These are phyloP conservation scores for Coemansia sp. DNA, from an alignment of 192 early-diverging fungal species.

Conservation along the genomic window DNA sequence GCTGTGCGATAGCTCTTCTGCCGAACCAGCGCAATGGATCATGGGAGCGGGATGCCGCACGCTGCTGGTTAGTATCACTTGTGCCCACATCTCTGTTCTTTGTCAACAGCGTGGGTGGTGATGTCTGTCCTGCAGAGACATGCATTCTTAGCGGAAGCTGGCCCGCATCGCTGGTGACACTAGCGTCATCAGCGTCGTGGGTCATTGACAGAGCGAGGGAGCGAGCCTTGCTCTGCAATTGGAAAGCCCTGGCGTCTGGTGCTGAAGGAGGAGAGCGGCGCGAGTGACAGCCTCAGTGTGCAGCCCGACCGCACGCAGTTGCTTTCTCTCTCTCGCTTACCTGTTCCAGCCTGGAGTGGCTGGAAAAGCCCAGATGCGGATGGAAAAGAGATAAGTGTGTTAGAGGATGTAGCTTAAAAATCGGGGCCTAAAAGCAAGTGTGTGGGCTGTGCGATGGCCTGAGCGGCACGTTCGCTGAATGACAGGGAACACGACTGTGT, in stretches of 20 bases:
- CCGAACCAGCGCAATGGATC: not conserved
- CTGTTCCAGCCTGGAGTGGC: not conserved
- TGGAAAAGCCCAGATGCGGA: not conserved
- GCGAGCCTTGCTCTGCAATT: too few relatives aligned
- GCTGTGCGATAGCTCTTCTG: not conserved
- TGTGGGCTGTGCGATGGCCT: too few relatives aligned
- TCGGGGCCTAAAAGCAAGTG: too few relatives aligned
- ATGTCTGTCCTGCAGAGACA: too few relatives aligned
- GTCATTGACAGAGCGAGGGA: not conserved
- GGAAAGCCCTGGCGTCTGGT: not conserved
- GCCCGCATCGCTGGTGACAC: not conserved
- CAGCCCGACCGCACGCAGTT: not conserved
- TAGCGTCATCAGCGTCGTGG: not conserved
- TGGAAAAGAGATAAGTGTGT: not conserved
- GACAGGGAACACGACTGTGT: too few relatives aligned
- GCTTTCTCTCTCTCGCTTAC: not conserved
- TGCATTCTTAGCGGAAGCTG: not conserved
- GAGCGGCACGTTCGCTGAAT: too few relatives aligned
- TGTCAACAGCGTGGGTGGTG: not conserved
- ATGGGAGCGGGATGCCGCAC: not conserved
- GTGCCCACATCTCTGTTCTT: not conserved
- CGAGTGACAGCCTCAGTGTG: not conserved
- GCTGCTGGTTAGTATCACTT: not conserved
- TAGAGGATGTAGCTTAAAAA: too few relatives aligned
- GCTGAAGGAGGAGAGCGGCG: not conserved